phyloP scores from a whole-genome alignment of 2,329 filamentous ascomycete genomes.

The Fonsecaea erecta region DNA sequence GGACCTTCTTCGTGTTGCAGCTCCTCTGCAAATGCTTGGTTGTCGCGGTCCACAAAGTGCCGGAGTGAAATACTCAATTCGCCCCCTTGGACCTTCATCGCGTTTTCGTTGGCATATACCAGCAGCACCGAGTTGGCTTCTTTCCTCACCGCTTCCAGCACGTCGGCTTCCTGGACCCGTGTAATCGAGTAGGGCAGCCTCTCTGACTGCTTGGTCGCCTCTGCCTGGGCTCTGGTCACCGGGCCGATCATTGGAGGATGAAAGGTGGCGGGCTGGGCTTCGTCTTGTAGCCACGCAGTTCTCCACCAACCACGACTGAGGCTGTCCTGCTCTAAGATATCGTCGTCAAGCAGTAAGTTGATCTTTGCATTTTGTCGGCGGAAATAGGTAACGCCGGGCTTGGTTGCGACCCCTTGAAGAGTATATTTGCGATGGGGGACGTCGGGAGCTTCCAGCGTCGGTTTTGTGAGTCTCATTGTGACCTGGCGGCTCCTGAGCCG shows the following conservation, averaged over 20 bases:
- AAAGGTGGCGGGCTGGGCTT: background rate
- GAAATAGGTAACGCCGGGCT: conserved; percentile 62
- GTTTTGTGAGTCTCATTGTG: conserved; percentile 53
- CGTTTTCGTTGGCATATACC: conserved; percentile 62
- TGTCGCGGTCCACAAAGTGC: conserved; percentile 58
- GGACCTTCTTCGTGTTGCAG: conserved; percentile 31
- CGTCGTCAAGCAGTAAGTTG: conserved; percentile 41
- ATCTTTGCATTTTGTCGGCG: conserved; percentile 47
- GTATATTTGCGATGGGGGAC: conserved; percentile 56
- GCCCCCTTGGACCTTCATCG: conserved; percentile 44
- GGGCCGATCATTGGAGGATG: conserved; percentile 25
- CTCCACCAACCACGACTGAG: conserved; percentile 61
- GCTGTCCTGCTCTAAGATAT: conserved; percentile 38
- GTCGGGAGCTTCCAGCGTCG: conserved; percentile 47
- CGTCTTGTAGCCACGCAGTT: conserved; percentile 41
- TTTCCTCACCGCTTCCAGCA: conserved; percentile 58
- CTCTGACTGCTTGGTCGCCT: conserved; percentile 25
- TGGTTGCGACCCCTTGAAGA: conserved; percentile 63
- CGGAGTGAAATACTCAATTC: conserved; percentile 38
- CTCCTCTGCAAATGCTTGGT: conserved; percentile 46
- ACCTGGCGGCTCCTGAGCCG: conserved; percentile 50
- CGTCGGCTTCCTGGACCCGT: conserved; percentile 57
- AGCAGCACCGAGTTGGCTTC: conserved; percentile 60
- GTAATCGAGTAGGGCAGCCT: conserved; percentile 46
- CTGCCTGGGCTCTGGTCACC: conserved; percentile 28